These are phyloP conservation scores for Dendrocalamus latiflorus DNA, from an alignment of 202 grass and related monocot genomes.

Conservation along the genomic window DNA sequence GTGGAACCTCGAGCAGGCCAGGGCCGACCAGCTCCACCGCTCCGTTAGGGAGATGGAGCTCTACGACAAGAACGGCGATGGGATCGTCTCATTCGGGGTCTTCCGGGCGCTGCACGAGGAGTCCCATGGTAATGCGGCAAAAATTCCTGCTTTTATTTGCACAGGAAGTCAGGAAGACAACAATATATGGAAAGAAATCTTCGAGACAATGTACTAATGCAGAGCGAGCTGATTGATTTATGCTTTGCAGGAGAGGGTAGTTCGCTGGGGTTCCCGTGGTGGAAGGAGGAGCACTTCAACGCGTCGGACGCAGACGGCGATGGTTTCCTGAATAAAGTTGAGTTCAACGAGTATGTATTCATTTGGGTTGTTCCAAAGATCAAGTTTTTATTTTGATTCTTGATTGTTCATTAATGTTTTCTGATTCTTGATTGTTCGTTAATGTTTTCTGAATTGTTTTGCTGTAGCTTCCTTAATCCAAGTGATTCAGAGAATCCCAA, in stretches of 20 bases:
- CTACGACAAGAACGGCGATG: conserved; percentile 66
- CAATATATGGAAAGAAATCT: background rate
- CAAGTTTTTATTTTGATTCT: conserved; percentile 1
- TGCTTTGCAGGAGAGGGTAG: conserved; percentile 37
- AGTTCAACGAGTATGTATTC: conserved; percentile 74
- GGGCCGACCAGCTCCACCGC: conserved; percentile 49
- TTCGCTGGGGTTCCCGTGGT: conserved; percentile 54
- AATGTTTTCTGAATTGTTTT: conserved; percentile 22
- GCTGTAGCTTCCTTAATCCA: conserved; percentile 73
- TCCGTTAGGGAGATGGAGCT: conserved; percentile 72
- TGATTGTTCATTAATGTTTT: conserved; percentile 18
- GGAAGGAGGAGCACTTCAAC: conserved; percentile 91
- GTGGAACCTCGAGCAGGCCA: conserved; percentile 73
- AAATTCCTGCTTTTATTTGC: background rate
- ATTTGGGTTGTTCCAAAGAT: conserved; percentile 2
- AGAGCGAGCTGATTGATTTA: background rate
- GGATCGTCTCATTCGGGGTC: conserved; percentile 53
- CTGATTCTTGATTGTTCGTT: conserved; percentile 19
- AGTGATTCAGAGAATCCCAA: conserved; percentile 68
- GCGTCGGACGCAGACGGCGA: conserved; percentile 66
- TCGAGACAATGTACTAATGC: background rate
- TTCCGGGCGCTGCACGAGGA: conserved; percentile 29
- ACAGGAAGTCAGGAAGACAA: background rate
- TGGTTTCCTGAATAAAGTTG: conserved; percentile 68
- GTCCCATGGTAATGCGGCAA: conserved; percentile 35